A percentile compares a stretch with the other conserved stretches of the same genome.
phyloP scores from a whole-genome alignment of 805 yeast species.

The Dipodascopsis uninucleata region DNA sequence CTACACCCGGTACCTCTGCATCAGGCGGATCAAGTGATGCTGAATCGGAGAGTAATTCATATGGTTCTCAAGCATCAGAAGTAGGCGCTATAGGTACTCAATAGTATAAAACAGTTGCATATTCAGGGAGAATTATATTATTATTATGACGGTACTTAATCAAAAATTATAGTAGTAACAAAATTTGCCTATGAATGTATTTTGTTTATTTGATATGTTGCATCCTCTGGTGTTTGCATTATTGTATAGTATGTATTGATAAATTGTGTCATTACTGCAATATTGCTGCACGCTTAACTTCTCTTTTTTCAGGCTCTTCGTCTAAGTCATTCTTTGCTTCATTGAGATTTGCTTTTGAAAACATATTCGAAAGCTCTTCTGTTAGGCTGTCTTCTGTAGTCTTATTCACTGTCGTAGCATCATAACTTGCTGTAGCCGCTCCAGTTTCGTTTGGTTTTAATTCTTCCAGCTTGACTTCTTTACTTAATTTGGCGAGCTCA shows the following conservation, averaged over 20 bases:
- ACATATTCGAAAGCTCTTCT: constrained; percentile 7
- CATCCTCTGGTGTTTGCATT: too few relatives aligned
- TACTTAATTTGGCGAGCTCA: constrained; percentile 40
- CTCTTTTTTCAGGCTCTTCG: too few relatives aligned
- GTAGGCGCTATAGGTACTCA: not conserved
- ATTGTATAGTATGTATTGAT: too few relatives aligned
- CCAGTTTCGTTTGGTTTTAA: not conserved
- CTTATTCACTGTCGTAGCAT: not conserved
- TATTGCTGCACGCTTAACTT: too few relatives aligned
- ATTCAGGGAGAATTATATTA: too few relatives aligned
- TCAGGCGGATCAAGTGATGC: not conserved
- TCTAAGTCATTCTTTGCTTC: too few relatives aligned
- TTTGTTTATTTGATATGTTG: too few relatives aligned
- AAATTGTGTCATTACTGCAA: too few relatives aligned
- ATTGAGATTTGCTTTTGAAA: constrained; percentile 11
- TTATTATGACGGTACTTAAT: too few relatives aligned
- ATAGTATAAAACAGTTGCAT: not conserved
- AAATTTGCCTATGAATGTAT: too few relatives aligned
- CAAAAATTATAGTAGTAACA: too few relatives aligned
- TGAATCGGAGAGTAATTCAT: not conserved
- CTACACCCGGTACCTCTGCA: not conserved
- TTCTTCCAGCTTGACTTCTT: constrained; percentile 28
- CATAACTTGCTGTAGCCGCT: not conserved
- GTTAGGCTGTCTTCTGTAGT: not conserved
- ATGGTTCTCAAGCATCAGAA: not conserved